A percentile compares a stretch with the other conserved stretches of the same genome.
Conservation (phyloP, 805 yeast genomes). For the Pichia nanzhaoensis region DNA sequence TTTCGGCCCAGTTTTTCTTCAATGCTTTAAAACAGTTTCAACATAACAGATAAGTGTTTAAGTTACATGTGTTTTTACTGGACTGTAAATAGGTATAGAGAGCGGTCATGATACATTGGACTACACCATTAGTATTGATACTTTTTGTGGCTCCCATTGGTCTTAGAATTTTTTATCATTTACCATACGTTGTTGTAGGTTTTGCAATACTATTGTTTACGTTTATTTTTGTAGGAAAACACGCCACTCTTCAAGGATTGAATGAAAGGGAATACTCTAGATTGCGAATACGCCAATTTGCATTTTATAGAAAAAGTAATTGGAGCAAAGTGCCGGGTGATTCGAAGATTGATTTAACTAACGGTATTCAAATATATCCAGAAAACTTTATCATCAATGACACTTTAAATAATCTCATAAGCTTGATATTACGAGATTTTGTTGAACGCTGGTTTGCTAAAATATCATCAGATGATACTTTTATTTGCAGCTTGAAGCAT, state of each 20-base stretch:
- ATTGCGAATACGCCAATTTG: slow-evolving; percentile 4
- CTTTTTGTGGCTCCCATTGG: slow-evolving; percentile 10
- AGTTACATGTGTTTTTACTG: no score
- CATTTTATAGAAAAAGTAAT: slow-evolving; percentile 20
- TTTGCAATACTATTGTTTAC: slow-evolving; percentile 14
- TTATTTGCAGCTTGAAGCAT: slow-evolving; percentile 36
- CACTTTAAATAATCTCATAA: slow-evolving; percentile 43
- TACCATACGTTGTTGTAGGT: slow-evolving; percentile 14
- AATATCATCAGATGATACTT: slow-evolving; percentile 35
- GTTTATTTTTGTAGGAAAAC: background rate
- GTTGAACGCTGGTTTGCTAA: slow-evolving; percentile 48
- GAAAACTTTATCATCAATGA: slow-evolving; percentile 49
- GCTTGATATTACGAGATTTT: slow-evolving; percentile 45
- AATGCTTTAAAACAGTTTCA: no score
- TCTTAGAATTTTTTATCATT: slow-evolving; percentile 3
- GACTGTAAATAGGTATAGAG: no score
- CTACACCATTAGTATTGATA: background rate
- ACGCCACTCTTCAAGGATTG: background rate
- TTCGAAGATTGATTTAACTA: slow-evolving; percentile 12
- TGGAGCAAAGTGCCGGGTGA: slow-evolving; percentile 27
- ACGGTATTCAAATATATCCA: slow-evolving; percentile 29
- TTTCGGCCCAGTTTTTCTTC: no score
- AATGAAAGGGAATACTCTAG: background rate
- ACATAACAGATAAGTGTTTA: no score
- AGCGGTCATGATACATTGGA: background rate